Base-by-base conservation (phyloP, 495 filamentous ascomycete genomes). In the Beverwykella pulmonaria region DNA sequence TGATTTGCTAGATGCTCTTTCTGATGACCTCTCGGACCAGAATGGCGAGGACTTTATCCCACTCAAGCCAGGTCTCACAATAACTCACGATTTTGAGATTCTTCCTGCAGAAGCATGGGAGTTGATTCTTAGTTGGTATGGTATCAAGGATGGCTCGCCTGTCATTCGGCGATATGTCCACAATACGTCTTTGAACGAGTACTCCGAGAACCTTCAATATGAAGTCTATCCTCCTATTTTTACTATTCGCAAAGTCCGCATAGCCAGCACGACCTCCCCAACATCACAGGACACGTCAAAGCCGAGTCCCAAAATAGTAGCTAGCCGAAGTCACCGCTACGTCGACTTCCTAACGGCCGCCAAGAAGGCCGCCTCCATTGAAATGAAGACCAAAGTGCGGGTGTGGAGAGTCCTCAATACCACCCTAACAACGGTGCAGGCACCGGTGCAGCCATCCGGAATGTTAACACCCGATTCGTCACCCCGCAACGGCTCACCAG, bases 161-260 rank as follows among this genome's bases (percentile, higher is more conserved):
- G 79, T 88, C 25, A 92, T 98, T 71, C 81, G 84, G 39, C 86
- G 94, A 29, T 87, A 84, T 63, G 91, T 88, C 19, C 89, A 92
- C 77, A 89, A 97, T 75, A 92, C 81, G 44, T 81, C 83, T 1
- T 78, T 84, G 44, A 81, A 82, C 17, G 78, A 76, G 1, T 77
- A 78, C 8, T 41, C 25, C 12, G 27, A 75, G n/a, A 92, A 96
- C 59, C 74, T 96, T 9, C 83, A 90, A 71, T 93, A 89, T 69
- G 94, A 98, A 74, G 80, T 90, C 32, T 84, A 92, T 70, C 95
- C 93, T 20, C 92, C 91, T 1, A 83, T 96, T 22, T 91, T 96
- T 77, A 92, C 88, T 0, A 84, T 98, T 47, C 85, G 95, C 68
- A 92, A 92, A 66, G 79, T 98, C 10, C 83, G 84, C 68, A 83